A percentile compares a stretch with the other conserved stretches of the same genome.
Evolutionary conservation across 495 filamentous ascomycete species (phyloP).

Genomic region (Aspergillus indologenus): DNA sequence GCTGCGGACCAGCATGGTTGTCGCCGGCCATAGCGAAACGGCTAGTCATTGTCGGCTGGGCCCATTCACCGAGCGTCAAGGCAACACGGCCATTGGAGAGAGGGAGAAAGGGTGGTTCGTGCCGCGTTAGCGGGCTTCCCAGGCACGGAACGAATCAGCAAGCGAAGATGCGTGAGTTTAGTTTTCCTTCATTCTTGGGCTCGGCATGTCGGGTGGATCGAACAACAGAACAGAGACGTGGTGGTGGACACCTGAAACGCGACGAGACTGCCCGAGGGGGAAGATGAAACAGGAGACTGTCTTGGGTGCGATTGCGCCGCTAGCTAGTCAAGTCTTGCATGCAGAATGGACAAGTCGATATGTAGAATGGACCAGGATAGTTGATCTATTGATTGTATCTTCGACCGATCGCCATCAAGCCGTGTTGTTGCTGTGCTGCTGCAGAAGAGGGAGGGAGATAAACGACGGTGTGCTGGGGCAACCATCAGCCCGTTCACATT

Average conservation of each 20-base stretch:
- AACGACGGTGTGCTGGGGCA: neutral
- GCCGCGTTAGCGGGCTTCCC: neutral
- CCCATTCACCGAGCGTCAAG: constrained; percentile 8
- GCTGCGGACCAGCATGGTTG: constrained; percentile 1
- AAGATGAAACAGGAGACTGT: constrained; percentile 21
- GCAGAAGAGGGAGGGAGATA: neutral
- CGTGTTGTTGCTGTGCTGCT: neutral
- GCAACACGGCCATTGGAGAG: constrained; percentile 4
- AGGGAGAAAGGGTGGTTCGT: neutral
- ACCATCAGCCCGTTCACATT: constrained; percentile 13
- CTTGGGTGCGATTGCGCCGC: neutral
- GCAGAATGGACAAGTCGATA: neutral
- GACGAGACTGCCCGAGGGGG: constrained; percentile 9
- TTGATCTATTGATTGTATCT: neutral
- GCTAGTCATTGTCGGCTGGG: constrained; percentile 3
- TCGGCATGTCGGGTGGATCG: constrained; percentile 16
- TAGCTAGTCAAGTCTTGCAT: neutral
- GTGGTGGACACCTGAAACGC: constrained; percentile 18
- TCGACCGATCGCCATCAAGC: neutral
- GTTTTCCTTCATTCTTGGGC: constrained; percentile 12
- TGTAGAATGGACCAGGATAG: neutral
- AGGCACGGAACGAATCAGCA: constrained; percentile 11
- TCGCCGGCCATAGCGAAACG: neutral
- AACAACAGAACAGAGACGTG: constrained; percentile 10
- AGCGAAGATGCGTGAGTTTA: neutral